phyloP scores from a whole-genome alignment of 2,329 filamentous ascomycete species.

The Ophiocordyceps camponoti-saundersi region DNA sequence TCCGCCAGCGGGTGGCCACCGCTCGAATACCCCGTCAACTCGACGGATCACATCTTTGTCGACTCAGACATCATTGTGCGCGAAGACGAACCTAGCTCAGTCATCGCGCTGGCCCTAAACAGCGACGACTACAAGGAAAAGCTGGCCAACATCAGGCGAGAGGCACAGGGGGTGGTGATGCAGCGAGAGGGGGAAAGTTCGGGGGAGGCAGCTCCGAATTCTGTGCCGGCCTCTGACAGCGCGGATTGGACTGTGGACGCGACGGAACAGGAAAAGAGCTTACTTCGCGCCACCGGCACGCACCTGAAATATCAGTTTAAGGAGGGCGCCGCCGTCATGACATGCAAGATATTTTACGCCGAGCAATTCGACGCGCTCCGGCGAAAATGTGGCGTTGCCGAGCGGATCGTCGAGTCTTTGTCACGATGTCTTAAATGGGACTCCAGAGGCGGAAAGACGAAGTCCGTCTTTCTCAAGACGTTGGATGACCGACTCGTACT shows the following conservation, averaged over 20 bases:
- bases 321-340: conserved; percentile 84
- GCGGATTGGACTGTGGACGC: conserved; percentile 34
- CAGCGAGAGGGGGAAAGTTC: conserved; percentile 18
- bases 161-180: conserved; percentile 24
- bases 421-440: conserved; percentile 97
- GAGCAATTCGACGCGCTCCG: conserved; percentile 94
- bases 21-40: conserved; percentile 78
- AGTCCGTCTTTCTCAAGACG: conserved; percentile 93
- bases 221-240: conserved; percentile 16
- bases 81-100: conserved; percentile 90
- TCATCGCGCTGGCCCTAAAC: conserved; percentile 83
- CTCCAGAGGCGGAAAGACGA: conserved; percentile 93
- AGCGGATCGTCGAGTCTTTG: conserved; percentile 86
- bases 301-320: conserved; percentile 94
- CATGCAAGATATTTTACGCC: conserved; percentile 97
- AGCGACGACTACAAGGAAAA: conserved; percentile 78
- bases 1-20: conserved; percentile 89
- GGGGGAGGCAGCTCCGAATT: conserved; percentile 12
- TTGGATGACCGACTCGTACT: conserved; percentile 86
- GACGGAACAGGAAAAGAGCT: conserved; percentile 65
- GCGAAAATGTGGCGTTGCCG: conserved; percentile 79
- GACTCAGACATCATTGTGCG: conserved; percentile 95
- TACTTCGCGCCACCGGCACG: conserved; percentile 71
- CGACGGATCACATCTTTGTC: conserved; percentile 87
- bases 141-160: conserved; percentile 46